These are phyloP conservation scores for Tricholomella constricta DNA, from an alignment of 768 basidiomycete genomes.

Conservation along the genomic window DNA sequence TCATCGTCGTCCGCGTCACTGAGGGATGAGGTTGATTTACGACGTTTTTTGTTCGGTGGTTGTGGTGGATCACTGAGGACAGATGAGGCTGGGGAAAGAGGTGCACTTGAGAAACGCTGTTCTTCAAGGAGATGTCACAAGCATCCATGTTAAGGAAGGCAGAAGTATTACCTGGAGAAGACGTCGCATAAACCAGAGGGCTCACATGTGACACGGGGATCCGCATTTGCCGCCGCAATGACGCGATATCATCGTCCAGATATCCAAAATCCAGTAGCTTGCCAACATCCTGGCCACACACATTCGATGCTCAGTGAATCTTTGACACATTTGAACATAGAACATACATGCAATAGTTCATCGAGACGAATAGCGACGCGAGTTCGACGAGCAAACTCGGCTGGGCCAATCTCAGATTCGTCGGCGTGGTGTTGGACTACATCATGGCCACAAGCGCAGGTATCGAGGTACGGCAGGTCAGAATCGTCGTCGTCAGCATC, in stretches of 20 bases:
- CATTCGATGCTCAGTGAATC: not conserved
- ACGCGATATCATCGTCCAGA: constrained; percentile 66
- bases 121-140: constrained; percentile 24
- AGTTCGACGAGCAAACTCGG: constrained; percentile 71
- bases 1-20: constrained; percentile 50
- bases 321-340: not conserved
- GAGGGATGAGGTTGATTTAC: constrained; percentile 54
- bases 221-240: constrained; percentile 71
- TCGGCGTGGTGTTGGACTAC: constrained; percentile 69
- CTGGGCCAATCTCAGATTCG: constrained; percentile 51
- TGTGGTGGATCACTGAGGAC: constrained; percentile 49
- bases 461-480: constrained; percentile 51
- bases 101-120: constrained; percentile 32
- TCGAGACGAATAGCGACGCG: constrained; percentile 81
- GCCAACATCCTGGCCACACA: constrained; percentile 59
- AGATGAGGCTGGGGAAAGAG: constrained; percentile 51
- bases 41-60: constrained; percentile 51
- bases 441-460: constrained; percentile 72
- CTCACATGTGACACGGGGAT: constrained; percentile 52
- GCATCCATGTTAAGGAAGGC: constrained; percentile 3
- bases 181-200: constrained; percentile 44
- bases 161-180: constrained; percentile 51
- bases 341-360: constrained; percentile 74
- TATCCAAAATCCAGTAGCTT: constrained; percentile 82
- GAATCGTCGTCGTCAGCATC: constrained; percentile 72